Percentiles rank a stretch among this genome's conserved stretches.
Conservation (phyloP, 179 eudicot species). For the Drosera spatulata region DNA sequence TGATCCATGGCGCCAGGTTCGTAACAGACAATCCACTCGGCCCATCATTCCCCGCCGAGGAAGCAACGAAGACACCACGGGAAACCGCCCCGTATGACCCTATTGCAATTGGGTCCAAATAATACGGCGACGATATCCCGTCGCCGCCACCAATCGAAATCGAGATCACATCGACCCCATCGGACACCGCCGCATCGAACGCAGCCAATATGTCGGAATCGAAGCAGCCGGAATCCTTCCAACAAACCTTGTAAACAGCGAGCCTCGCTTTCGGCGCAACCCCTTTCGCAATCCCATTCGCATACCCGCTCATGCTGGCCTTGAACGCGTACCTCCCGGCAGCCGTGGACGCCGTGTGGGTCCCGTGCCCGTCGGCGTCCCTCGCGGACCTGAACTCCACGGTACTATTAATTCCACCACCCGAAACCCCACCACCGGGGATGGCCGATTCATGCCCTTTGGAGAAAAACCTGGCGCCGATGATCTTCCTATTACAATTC, state of each 20-base stretch:
- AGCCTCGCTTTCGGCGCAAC: conserved; percentile 91
- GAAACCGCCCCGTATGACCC: conserved; percentile 88
- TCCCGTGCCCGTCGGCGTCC: conserved; percentile 97
- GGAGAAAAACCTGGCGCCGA: conserved; percentile 71
- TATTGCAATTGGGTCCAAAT: conserved; percentile 75
- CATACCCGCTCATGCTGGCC: conserved; percentile 79
- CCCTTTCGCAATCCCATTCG: conserved; percentile 82
- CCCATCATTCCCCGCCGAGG: conserved; percentile 94
- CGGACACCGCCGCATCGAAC: conserved; percentile 76
- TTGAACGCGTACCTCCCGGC: conserved; percentile 71
- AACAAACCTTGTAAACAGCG: conserved; percentile 85
- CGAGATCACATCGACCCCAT: conserved; percentile 88
- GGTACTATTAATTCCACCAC: conserved; percentile 28
- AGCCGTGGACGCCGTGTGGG: conserved; percentile 95
- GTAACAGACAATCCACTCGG: conserved; percentile 91
- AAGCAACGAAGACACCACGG: conserved; percentile 67
- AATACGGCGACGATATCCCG: conserved; percentile 32
- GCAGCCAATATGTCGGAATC: conserved; percentile 90
- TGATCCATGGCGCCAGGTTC: conserved; percentile 82
- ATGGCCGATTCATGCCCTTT: conserved; percentile 71
- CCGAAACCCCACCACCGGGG: conserved; percentile 21
- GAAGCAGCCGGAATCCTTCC: conserved; percentile 84
- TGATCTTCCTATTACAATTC: conserved; percentile 63
- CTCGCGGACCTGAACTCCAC: conserved; percentile 60
- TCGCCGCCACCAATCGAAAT: conserved; percentile 95